Evolutionary conservation across 345 rosid species (phyloP), one percentile per base, ranked within the genome.

Genomic region (Melaleuca quinquenervia): DNA sequence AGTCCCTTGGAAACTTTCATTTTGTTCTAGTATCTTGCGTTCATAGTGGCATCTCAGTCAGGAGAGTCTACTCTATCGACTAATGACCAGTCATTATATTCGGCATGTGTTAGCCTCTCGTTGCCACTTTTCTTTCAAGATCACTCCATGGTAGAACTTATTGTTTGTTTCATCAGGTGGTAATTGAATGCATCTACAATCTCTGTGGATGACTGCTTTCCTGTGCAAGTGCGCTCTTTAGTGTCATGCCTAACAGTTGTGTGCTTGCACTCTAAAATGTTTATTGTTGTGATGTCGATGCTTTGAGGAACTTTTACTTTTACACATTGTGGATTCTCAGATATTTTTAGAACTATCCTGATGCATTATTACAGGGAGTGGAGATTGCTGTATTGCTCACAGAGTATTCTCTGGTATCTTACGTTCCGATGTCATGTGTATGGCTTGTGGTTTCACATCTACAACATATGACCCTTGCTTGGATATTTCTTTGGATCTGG

Each of bases 321-420:
- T 36, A 70, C 0, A 21, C 36, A n/a, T 84, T 8, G 75, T 91
- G 85, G 27, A 85, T 88, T 82, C 84, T 83, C 75, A 36, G 97
- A 89, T 64, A 91, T 93, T 84, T 82, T 93, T 85, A 89, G 94
- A 60, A 93, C 95, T 74, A 44, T 0, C 3, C 26, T 70, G 36
- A 36, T 70, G 80, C 44, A 70, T 58, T 84, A 16, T 82, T 80
- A 58, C 93, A 94, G 99, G 93, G 88, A 91, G 90, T 80, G 96
- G 94, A 86, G 97, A 96, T 86, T 97, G 98, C 85, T 97, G 99
- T 83, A 93, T 97, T 70, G 95, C 97, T 22, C 99, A 97, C 90
- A 92, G 91, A 86, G 97, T 93, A 53, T 97, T 97, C 89, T 97
- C 99, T n/a, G 99, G 99, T 83, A 90, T 93, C 49, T 88, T 97